Evolutionary conservation across 768 basidiomycete species (phyloP).

Genomic region (Thelephora aurantiotincta): DNA sequence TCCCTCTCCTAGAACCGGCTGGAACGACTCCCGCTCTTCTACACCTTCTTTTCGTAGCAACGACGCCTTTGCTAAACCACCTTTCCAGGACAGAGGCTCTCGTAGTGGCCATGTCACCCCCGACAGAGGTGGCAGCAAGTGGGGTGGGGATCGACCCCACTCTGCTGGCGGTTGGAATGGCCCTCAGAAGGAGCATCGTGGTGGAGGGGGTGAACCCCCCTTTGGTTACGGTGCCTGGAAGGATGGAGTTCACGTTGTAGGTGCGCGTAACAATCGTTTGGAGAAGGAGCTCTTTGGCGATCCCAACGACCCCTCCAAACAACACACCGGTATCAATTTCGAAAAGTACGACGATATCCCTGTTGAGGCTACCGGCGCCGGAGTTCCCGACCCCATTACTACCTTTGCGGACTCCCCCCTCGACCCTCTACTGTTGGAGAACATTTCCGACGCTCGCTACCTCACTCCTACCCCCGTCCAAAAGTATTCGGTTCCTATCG

Average conservation of each 20-base stretch:
- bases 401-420: slow-evolving; percentile 82
- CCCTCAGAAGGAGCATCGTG: slow-evolving; percentile 6
- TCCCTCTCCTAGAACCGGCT: slow-evolving; percentile 39
- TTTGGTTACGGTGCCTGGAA: slow-evolving; percentile 72
- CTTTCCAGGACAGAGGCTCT: slow-evolving; percentile 26
- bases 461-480: slow-evolving; percentile 95
- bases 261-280: slow-evolving; percentile 68
- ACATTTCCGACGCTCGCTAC: slow-evolving; percentile 88
- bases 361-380: slow-evolving; percentile 93
- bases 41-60: slow-evolving; percentile 39
- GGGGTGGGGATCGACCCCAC: slow-evolving; percentile 17
- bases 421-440: slow-evolving; percentile 88
- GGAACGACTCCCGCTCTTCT: slow-evolving; percentile 57
- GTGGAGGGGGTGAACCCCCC: slow-evolving; percentile 22
- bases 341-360: slow-evolving; percentile 99
- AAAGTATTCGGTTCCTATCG: slow-evolving; percentile 99
- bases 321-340: slow-evolving; percentile 98
- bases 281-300: slow-evolving; percentile 98
- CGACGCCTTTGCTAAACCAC: slow-evolving; percentile 25
- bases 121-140: slow-evolving; percentile 22
- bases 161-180: slow-evolving; percentile 24
- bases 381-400: slow-evolving; percentile 89
- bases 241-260: slow-evolving; percentile 80
- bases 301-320: slow-evolving; percentile 66
- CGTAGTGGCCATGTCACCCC: slow-evolving; percentile 15